Conservation (phyloP, 1,284 basidiomycete species). For the Tremellales sp. region DNA sequence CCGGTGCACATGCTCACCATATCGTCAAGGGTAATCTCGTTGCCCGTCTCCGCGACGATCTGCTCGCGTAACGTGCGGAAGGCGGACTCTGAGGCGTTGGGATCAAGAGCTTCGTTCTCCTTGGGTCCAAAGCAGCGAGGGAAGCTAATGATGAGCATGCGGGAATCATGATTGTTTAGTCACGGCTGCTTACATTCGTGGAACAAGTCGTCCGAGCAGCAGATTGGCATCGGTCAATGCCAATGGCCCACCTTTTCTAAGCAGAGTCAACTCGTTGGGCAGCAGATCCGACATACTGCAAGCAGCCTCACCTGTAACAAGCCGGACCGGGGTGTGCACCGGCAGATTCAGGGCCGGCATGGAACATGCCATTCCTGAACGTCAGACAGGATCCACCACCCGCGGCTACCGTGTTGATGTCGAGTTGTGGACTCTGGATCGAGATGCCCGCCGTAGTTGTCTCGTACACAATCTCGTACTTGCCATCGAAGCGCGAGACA, state of each 20-base stretch:
- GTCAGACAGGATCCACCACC: conserved; percentile 79
- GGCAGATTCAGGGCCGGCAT: conserved; percentile 71
- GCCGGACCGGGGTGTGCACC: conserved; percentile 80
- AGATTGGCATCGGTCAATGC: conserved; percentile 85
- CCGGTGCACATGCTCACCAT: conserved; percentile 56
- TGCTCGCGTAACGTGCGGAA: conserved; percentile 65
- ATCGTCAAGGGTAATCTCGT: conserved; percentile 69
- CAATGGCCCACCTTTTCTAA: conserved; percentile 76
- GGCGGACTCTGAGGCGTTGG: conserved; percentile 58
- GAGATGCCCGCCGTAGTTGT: conserved; percentile 86
- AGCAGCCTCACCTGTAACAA: conserved; percentile 61
- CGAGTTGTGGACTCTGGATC: conserved; percentile 80
- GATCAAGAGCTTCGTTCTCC: conserved; percentile 76
- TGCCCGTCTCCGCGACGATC: conserved; percentile 63
- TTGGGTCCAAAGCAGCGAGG: conserved; percentile 83
- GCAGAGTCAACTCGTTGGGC: conserved; percentile 7
- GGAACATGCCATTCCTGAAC: conserved; percentile 75
- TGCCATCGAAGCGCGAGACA: conserved; percentile 79
- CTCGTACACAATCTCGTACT: conserved; percentile 84
- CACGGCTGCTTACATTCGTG: conserved; percentile 53
- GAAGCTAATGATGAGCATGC: conserved; percentile 50
- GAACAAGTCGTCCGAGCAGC: conserved; percentile 74
- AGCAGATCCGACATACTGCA: background rate
- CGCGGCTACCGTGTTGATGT: conserved; percentile 78
- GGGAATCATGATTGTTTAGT: background rate